Base-by-base conservation (phyloP, 2,329 filamentous ascomycete genomes). In the Colletotrichum australisinense region DNA sequence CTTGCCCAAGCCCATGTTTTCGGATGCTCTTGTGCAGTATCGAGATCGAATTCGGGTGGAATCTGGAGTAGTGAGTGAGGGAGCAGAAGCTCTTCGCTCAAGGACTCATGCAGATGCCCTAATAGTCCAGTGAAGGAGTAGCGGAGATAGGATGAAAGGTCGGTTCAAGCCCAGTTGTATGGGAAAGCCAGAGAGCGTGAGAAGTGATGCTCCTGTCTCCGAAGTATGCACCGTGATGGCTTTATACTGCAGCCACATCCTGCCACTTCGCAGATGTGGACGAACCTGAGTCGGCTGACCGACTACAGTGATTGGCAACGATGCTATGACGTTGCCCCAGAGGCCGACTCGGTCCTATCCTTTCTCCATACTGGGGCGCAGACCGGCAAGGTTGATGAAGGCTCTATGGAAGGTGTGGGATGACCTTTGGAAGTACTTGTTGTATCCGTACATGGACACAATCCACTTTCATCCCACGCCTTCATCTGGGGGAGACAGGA, bases 291-390 rank as follows among this genome's bases (percentile, higher is more conserved):
- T 73, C 66, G 30, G 42, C 70, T 70, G 70, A 70, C 66, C 28
- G 26, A 30, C 14, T 24, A 55, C 19, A 59, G 16, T 24, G 46
- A 73, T 30, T 26, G 28, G 49, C 46, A 73, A 70, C 46, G 60
- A 55, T 65, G 49, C 42, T 49, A 73, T 73, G 70, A 70, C 70
- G 70, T 70, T 70, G 46, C 53, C 70, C 70, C 67, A 73, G 70
- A 42, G 26, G 42, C 60, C 55, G 60, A 9, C 69, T 73, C 70
- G 70, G 70, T 65, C 70, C 46, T 70, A 70, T 46, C 59, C 52
- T 38, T n/a, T 63, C 69, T 73, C 38, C 66, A 56, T 28, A 24
- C 70, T 49, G 67, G 67, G 70, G 70, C 67, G 70, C 60, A 59
- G 65, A 30, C 64, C 49, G 22, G 70, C 66, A 69, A 64, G 58